These are phyloP conservation scores for Pseudocercospora fuligena DNA, from an alignment of 2,329 filamentous ascomycete genomes.

Conservation along the genomic window DNA sequence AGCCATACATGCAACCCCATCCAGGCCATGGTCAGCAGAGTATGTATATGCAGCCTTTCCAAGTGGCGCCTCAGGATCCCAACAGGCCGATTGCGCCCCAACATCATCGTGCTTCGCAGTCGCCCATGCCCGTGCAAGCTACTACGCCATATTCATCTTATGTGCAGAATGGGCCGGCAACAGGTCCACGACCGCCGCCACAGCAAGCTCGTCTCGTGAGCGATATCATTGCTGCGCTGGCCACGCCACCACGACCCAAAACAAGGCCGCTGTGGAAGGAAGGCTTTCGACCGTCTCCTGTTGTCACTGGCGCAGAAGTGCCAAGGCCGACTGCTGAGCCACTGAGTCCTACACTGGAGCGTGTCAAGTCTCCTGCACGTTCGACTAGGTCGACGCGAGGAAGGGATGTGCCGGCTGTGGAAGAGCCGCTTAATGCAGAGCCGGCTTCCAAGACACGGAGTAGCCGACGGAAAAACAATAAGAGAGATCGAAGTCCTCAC, in stretches of 20 bases:
- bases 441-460: slow-evolving; percentile 20
- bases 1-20: slow-evolving; percentile 40
- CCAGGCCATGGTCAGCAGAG: slow-evolving; percentile 30
- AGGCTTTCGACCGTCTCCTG: slow-evolving; percentile 31
- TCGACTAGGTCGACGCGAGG: slow-evolving; percentile 19
- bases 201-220: slow-evolving; percentile 29
- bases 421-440: slow-evolving; percentile 22
- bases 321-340: slow-evolving; percentile 41
- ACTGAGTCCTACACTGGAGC: slow-evolving; percentile 41
- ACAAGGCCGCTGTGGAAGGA: slow-evolving; percentile 39
- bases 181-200: slow-evolving; percentile 30
- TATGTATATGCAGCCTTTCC: slow-evolving; percentile 55
- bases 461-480: slow-evolving; percentile 21
- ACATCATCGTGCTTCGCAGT: slow-evolving; percentile 25
- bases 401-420: slow-evolving; percentile 21
- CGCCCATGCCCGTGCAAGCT: slow-evolving; percentile 18
- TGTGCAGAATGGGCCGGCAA: slow-evolving; percentile 30
- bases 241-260: slow-evolving; percentile 33
- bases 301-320: slow-evolving; percentile 22
- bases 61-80: slow-evolving; percentile 51
- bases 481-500: slow-evolving; percentile 34
- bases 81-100: slow-evolving; percentile 34
- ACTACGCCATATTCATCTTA: slow-evolving; percentile 25
- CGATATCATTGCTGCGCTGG: slow-evolving; percentile 35
- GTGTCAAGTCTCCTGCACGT: slow-evolving; percentile 27